Evolutionary conservation across 441 rosid species (phyloP).

Genomic region (Mallotus japonicus): DNA sequence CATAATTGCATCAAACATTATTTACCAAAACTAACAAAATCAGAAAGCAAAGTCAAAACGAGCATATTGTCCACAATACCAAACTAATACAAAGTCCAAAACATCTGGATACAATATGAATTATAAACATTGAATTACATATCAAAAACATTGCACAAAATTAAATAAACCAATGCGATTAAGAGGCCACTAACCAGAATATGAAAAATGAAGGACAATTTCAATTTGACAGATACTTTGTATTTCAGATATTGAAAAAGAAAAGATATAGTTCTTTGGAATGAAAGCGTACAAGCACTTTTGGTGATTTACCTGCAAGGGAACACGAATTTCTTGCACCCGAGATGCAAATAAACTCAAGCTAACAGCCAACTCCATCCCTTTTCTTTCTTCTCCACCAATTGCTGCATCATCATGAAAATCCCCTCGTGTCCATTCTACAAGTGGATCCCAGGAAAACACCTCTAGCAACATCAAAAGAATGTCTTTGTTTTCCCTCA

Average conservation of each 20-base stretch:
- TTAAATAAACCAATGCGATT: conserved; percentile 7
- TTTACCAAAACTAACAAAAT: conserved; percentile 9
- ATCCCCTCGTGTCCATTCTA: conserved; percentile 98
- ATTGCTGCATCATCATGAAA: conserved; percentile 98
- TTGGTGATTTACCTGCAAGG: conserved; percentile 69
- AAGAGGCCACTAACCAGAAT: conserved; percentile 5
- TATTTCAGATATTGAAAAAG: conserved; percentile 1
- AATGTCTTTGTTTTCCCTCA: conserved; percentile 88
- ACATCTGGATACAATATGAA: background rate
- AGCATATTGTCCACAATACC: conserved; percentile 16
- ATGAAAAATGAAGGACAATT: conserved; percentile 10
- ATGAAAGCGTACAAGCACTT: conserved; percentile 3
- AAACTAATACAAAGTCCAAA: conserved; percentile 17
- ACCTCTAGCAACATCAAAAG: conserved; percentile 90
- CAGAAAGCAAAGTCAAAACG: conserved; percentile 14
- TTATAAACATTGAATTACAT: conserved; percentile 13
- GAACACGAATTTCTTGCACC: conserved; percentile 97
- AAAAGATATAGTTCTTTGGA: background rate
- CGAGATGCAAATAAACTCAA: conserved; percentile 98
- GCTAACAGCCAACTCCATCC: conserved; percentile 99
- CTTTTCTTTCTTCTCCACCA: conserved; percentile 98
- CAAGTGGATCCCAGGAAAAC: conserved; percentile 97
- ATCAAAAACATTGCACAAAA: conserved; percentile 12
- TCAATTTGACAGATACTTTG: background rate
- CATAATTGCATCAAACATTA: conserved; percentile 16